Conservation (phyloP, 768 basidiomycete species). For the Pleurotus djamor region DNA sequence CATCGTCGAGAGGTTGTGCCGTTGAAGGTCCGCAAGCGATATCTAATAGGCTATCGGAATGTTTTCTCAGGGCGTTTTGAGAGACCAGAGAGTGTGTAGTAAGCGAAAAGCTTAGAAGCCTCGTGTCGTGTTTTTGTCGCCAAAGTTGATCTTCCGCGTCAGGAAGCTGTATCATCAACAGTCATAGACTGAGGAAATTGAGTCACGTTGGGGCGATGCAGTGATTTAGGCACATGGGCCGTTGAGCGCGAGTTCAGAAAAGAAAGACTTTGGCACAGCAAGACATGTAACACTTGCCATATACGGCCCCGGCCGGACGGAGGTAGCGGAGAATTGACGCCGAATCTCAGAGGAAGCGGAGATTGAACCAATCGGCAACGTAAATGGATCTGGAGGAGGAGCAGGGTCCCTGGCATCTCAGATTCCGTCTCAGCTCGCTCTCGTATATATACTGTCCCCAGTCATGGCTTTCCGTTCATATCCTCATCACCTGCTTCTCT, state of each 20-base stretch:
- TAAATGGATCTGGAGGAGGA: background rate
- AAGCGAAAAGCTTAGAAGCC: background rate
- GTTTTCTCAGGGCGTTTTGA: background rate
- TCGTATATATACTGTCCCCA: too few species aligned
- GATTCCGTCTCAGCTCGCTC: background rate
- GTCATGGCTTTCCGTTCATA: background rate
- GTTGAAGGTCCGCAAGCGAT: background rate
- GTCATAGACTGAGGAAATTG: background rate
- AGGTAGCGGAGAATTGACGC: background rate
- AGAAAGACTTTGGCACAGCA: background rate
- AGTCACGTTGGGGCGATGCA: background rate
- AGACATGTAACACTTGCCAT: background rate
- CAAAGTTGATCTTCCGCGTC: too few species aligned
- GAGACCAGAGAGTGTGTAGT: background rate
- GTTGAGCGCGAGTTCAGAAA: background rate
- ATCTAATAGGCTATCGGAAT: background rate
- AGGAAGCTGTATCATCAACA: too few species aligned
- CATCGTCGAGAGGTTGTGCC: too few species aligned
- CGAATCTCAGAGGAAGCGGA: background rate
- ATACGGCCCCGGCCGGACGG: constrained; percentile 1
- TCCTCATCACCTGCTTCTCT: constrained; percentile 6
- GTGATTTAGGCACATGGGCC: constrained; percentile 1
- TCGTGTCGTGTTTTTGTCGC: background rate
- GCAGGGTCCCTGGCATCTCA: constrained; percentile 3
- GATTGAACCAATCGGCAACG: background rate